Conservation (phyloP, 371 early-diverging fungal genomes). For the Actinomucor elegans region DNA sequence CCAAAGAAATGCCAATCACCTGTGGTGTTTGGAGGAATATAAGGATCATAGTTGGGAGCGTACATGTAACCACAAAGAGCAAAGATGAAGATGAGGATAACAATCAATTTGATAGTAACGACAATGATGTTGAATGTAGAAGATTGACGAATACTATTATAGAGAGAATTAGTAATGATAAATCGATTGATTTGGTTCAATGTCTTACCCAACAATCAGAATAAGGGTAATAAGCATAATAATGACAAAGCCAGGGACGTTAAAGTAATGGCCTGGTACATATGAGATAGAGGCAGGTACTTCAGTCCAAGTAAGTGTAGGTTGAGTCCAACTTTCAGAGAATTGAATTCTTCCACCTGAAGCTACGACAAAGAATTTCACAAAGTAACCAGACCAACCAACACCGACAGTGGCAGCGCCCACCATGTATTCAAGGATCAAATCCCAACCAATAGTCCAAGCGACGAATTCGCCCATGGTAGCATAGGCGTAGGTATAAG, state of each 20-base stretch:
- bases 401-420: slow-evolving; percentile 73
- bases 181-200: no score
- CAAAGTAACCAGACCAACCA: slow-evolving; percentile 82
- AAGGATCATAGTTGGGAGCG: slow-evolving; percentile 71
- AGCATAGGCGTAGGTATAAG: slow-evolving; percentile 83
- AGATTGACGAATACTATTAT: slow-evolving; percentile 61
- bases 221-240: slow-evolving; percentile 57
- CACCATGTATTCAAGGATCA: slow-evolving; percentile 82
- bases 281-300: slow-evolving; percentile 35
- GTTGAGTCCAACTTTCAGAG: slow-evolving; percentile 51
- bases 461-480: slow-evolving; percentile 82
- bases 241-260: slow-evolving; percentile 75
- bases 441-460: slow-evolving; percentile 86
- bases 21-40: slow-evolving; percentile 66
- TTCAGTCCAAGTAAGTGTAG: slow-evolving; percentile 65
- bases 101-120: slow-evolving; percentile 73
- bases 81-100: slow-evolving; percentile 81
- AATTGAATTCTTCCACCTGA: slow-evolving; percentile 45
- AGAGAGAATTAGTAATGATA: neutral
- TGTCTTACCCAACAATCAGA: slow-evolving; percentile 60
- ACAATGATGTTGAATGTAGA: slow-evolving; percentile 69
- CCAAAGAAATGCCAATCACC: slow-evolving; percentile 64
- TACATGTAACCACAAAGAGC: slow-evolving; percentile 65
- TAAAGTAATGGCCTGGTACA: slow-evolving; percentile 59
- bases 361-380: slow-evolving; percentile 63